These are phyloP conservation scores for Zopfia rhizophila DNA, from an alignment of 2,329 filamentous ascomycete species.

Conservation along the genomic window DNA sequence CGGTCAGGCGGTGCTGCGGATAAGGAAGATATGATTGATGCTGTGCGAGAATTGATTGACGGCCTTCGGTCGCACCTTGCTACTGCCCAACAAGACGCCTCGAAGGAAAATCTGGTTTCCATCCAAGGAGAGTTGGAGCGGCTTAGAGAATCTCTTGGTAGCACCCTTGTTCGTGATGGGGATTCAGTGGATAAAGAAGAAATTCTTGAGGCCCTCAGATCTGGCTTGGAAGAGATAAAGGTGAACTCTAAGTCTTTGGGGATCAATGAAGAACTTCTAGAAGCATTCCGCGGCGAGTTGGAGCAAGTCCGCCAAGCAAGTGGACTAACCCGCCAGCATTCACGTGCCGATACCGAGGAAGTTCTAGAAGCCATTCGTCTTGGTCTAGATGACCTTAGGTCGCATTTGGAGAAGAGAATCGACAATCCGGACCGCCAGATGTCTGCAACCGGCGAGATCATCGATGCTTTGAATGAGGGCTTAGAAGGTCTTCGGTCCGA, in stretches of 20 bases:
- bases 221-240: constrained; percentile 52
- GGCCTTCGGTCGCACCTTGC: constrained; percentile 53
- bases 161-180: constrained; percentile 52
- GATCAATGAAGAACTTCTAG: constrained; percentile 62
- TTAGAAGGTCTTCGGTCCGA: constrained; percentile 80
- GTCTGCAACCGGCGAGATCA: constrained; percentile 66
- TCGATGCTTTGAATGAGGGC: constrained; percentile 73
- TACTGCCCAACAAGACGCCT: constrained; percentile 52
- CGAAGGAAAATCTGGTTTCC: constrained; percentile 54
- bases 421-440: constrained; percentile 64
- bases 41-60: constrained; percentile 64
- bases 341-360: constrained; percentile 59
- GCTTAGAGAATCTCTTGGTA: constrained; percentile 56
- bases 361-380: constrained; percentile 60
- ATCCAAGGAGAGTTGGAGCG: constrained; percentile 57
- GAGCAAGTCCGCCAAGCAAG: constrained; percentile 59
- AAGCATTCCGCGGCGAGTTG: constrained; percentile 62
- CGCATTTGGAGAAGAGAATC: constrained; percentile 63
- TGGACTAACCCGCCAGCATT: constrained; percentile 52
- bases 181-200: constrained; percentile 52
- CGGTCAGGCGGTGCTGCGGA: constrained; percentile 58
- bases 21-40: constrained; percentile 76
- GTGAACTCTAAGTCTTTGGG: constrained; percentile 36
- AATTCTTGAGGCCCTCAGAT: constrained; percentile 51
- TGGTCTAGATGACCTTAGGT: constrained; percentile 61